Evolutionary conservation across 139 green algal genomes (phyloP).

Genomic region (Chlamydomonas applanata): DNA sequence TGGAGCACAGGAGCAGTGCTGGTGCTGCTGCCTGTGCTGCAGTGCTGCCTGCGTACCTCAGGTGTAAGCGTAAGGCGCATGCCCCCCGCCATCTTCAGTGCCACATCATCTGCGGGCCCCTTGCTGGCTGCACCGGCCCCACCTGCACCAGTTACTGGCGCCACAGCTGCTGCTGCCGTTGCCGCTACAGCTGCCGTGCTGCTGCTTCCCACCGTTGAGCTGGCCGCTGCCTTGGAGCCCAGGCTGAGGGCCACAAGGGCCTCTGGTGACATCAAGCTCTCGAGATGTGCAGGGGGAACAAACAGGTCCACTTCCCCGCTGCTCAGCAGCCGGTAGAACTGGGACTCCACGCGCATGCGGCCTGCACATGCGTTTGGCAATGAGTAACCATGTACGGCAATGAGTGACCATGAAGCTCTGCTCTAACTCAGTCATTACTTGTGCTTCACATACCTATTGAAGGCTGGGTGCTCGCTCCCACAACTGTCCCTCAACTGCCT

Average conservation of each 20-base stretch:
- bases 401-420: no score
- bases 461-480: no score
- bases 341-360: neutral
- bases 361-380: no score
- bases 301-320: neutral
- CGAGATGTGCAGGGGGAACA: neutral
- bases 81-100: constrained; percentile 24
- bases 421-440: no score
- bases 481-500: no score
- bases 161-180: neutral
- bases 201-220: neutral
- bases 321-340: neutral
- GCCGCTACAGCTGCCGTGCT: neutral
- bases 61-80: constrained; percentile 43
- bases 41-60: constrained; percentile 33
- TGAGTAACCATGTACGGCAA: no score
- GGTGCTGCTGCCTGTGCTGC: no score
- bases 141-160: neutral
- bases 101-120: constrained; percentile 31
- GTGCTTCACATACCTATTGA: no score
- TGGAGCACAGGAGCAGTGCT: no score
- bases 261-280: constrained; percentile 1
- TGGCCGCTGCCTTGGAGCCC: neutral
- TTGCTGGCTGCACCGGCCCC: no score
- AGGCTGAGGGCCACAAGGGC: constrained; percentile 3